Base-by-base conservation (phyloP, 2,329 filamentous ascomycete genomes). In the Hortaea sp. region DNA sequence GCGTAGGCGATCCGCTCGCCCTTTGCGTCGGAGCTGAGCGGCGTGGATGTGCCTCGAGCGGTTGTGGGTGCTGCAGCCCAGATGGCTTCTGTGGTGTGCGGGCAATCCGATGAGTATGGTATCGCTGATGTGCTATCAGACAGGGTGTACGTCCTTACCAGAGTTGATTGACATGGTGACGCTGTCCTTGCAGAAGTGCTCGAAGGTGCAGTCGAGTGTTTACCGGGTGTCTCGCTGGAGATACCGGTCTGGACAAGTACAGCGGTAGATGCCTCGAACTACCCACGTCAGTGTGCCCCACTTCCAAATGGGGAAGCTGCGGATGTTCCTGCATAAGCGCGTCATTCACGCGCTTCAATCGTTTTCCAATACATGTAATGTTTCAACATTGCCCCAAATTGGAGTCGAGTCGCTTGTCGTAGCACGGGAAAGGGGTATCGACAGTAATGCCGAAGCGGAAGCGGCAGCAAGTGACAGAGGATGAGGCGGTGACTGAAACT, bases 1-100 rank as follows among this genome's bases (percentile, higher is more conserved):
- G 90, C 88, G 67, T 98, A 98, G 49, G 88, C 85, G 69, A 98
- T 82, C 55, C 87, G 80, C 70, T 95, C 84, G 55, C 92, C 90
- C 67, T 94, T 95, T 52, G 83, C 70, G 66, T 97, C 90, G 39
- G 81, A 78, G 34, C 88, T 94, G 42, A 98, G 81, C 62, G 87
- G 87, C 9, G 90, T 95, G 49, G 90, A 84, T 64, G 89, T 84
- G 49, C 89, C 90, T 55, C 92, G 81, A 47, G 79, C 81, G 29
- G 90, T 95, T 46, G 79, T 81, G 45, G 92, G 92, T 53, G 84
- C 79, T 29, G 92, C 84, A 40, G 89, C 92, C 67, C 94, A 84
- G 59, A 94, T 90, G 65, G 75, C 74, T 7, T 39, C 37, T 39
- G 37, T 39, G 10, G 9, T 20, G 20, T 20, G 20, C 20, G 20